Percentiles rank a stretch among this genome's conserved stretches.
phyloP scores from a whole-genome alignment of 2,329 filamentous ascomycete genomes.

The Neopestalotiopsis sp. region DNA sequence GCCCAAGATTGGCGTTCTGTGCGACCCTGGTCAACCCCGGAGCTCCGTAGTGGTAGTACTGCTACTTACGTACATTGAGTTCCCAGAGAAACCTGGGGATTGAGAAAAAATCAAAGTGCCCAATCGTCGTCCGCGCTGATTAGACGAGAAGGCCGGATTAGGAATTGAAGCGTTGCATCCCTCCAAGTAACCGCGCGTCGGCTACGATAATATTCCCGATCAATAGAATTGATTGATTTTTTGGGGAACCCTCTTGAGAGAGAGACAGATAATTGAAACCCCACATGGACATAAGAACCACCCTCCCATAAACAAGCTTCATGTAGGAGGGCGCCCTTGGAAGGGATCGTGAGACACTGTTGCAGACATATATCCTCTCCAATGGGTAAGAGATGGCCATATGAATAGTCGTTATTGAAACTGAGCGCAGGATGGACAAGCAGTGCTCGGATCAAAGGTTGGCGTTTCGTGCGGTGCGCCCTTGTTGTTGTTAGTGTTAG shows the following conservation, averaged over 20 bases:
- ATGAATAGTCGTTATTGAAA: not conserved
- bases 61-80: not conserved
- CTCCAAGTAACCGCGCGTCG: constrained; percentile 12
- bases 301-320: too few species aligned
- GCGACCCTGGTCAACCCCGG: constrained; percentile 2
- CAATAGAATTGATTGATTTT: not conserved
- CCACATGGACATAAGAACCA: not conserved
- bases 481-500: too few species aligned
- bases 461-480: not conserved
- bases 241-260: not conserved
- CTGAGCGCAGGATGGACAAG: not conserved
- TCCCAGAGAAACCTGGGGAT: constrained; percentile 13
- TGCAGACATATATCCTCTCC: not conserved
- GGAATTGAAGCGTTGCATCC: constrained; percentile 17
- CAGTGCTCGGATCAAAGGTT: not conserved
- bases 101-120: not conserved
- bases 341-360: constrained; percentile 10
- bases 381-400: not conserved
- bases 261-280: not conserved
- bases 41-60: not conserved
- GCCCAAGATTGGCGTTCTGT: not conserved
- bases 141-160: constrained; percentile 13
- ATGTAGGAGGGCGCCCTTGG: not conserved
- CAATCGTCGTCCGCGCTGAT: constrained; percentile 8
- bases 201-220: constrained; percentile 7